Base-by-base conservation (phyloP, 2,329 filamentous ascomycete genomes). In the Colletotrichum musicola region DNA sequence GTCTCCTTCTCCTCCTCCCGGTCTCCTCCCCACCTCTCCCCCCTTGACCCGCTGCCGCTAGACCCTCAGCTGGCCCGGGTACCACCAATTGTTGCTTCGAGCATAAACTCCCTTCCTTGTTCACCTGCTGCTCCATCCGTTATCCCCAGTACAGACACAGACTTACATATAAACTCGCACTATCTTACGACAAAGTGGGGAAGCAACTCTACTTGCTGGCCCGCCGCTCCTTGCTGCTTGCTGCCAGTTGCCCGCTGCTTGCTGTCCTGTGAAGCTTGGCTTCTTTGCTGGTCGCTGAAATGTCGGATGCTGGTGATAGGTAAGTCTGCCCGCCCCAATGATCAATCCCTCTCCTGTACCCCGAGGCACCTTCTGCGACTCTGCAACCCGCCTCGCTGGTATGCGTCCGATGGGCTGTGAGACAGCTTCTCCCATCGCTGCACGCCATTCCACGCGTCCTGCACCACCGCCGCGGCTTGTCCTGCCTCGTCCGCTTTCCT, bases 251-350 rank as follows among this genome's bases (percentile, higher is more conserved):
- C 7, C 7, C 30, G 30, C 30, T 35, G 30, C 30, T 35, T 35
- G 30, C 47, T 61, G 35, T 50, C 56, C 56, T 13, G 56, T 50
- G 56, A 49, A 59, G 64, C 64, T 57, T 51, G 54, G 61, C 65
- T 64, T 50, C 54, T 59, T n/a, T 22, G 44, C 42, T 64, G 38
- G 18, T 65, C 62, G 51, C 46, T 64, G 76, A 68, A 69, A 81
- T 81, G 79, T 80, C 78, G 59, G 79, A 81, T 38, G 70, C 74
- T 59, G 77, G 77, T 66, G 77, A 80, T 42, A 78, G 76, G 79
- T 81, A 76, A 72, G 76, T 49, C 46, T n/a, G 18, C 20, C 20
- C 53, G 35, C 47, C 40, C 59, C 47, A 44, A 53, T 20, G 56
- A 12, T 49, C 38, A 55, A 12, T 62, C 46, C 18, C 20, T 16